These are phyloP conservation scores for Xylariaceae sp. DNA, from an alignment of 2,329 filamentous ascomycete genomes.

Conservation along the genomic window DNA sequence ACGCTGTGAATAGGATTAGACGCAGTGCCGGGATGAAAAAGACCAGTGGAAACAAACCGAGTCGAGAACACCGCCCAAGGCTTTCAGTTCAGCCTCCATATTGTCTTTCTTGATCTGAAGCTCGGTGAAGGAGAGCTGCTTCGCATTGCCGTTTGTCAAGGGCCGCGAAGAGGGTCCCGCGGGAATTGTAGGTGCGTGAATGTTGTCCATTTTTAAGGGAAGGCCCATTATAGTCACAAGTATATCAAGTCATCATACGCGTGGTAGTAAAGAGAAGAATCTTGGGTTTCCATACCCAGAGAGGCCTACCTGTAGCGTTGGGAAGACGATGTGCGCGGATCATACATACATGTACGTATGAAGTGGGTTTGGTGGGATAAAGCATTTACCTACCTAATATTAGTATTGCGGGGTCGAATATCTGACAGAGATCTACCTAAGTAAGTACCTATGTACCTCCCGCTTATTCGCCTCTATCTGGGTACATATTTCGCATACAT, in stretches of 20 bases:
- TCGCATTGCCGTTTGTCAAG: conserved; percentile 61
- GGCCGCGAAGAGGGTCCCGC: conserved; percentile 74
- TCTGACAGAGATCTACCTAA: no score
- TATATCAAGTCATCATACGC: conserved; percentile 28
- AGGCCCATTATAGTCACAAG: conserved; percentile 34
- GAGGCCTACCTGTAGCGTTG: background rate
- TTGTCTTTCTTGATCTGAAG: conserved; percentile 83
- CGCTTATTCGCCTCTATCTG: no score
- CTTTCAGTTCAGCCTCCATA: conserved; percentile 83
- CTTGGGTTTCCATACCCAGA: background rate
- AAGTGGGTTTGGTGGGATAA: no score
- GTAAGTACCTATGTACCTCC: no score
- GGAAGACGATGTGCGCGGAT: background rate
- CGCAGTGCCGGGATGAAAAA: conserved; percentile 6
- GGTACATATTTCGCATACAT: no score
- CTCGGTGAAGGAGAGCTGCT: conserved; percentile 72
- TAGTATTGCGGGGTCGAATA: no score
- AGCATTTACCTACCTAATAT: no score
- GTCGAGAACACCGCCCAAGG: conserved; percentile 82
- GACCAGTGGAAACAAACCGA: conserved; percentile 62
- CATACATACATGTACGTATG: no score
- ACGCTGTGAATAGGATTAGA: conserved; percentile 61
- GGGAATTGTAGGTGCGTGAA: conserved; percentile 63
- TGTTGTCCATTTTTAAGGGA: conserved; percentile 53
- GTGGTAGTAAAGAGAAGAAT: background rate